These are phyloP conservation scores for Salvia sclarea DNA, from an alignment of 305 asterid genomes.

Conservation along the genomic window DNA sequence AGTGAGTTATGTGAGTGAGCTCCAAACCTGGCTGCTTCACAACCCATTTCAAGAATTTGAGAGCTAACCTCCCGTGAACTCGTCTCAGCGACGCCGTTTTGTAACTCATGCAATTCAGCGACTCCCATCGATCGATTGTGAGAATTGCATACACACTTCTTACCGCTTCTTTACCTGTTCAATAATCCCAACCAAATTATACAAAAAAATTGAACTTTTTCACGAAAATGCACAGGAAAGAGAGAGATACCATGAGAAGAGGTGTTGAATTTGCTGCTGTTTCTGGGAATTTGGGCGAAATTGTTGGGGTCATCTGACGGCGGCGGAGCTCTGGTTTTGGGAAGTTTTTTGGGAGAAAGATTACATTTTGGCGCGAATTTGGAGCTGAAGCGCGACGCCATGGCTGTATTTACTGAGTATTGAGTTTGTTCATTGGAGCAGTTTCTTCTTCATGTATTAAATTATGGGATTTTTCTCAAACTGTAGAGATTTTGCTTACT, in stretches of 20 bases:
- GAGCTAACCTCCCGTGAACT: constrained; percentile 83
- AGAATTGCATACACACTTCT: constrained; percentile 64
- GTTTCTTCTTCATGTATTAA: background rate
- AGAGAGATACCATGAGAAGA: constrained; percentile 30
- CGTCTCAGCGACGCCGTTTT: constrained; percentile 61
- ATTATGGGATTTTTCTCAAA: no score
- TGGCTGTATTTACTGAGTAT: constrained; percentile 20
- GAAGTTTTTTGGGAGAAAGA: constrained; percentile 17
- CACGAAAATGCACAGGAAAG: background rate
- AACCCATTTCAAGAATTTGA: constrained; percentile 80
- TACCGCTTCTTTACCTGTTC: constrained; percentile 54
- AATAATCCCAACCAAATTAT: constrained; percentile 7
- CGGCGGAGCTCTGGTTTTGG: constrained; percentile 27
- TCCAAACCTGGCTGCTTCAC: constrained; percentile 80
- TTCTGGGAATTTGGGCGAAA: constrained; percentile 20
- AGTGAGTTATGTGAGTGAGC: constrained; percentile 55
- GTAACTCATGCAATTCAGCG: constrained; percentile 77
- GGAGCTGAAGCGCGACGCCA: constrained; percentile 44
- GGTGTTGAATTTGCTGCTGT: constrained; percentile 15
- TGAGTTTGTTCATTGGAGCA: constrained; percentile 13
- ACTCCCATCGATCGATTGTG: constrained; percentile 90
- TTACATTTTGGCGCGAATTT: constrained; percentile 25
- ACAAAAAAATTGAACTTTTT: background rate
- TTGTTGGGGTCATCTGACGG: constrained; percentile 12
- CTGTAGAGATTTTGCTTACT: no score